Conservation (phyloP, 306 rosid genomes). For the Carpinus fangiana region DNA sequence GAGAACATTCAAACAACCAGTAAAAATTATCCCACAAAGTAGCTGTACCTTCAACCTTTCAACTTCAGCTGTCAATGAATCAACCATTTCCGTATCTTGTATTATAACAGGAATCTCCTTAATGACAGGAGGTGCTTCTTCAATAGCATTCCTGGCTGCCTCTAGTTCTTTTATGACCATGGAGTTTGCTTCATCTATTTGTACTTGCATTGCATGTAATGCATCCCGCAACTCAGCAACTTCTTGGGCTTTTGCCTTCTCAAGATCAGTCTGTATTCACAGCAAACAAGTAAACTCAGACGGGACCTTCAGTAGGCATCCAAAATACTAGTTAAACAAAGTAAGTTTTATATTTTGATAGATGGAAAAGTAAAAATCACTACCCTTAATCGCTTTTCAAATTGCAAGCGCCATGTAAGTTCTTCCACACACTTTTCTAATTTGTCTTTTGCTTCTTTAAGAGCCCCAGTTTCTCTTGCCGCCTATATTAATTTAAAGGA, state of each 20-base stretch:
- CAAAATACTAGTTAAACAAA: no score
- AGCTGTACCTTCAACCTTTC: conserved; percentile 73
- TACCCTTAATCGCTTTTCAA: conserved; percentile 86
- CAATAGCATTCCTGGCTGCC: conserved; percentile 74
- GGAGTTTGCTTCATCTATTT: conserved; percentile 91
- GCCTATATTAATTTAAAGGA: conserved; percentile 39
- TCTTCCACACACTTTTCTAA: conserved; percentile 93
- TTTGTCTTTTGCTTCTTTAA: conserved; percentile 90
- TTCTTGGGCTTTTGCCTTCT: conserved; percentile 93
- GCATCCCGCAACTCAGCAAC: conserved; percentile 68
- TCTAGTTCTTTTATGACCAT: conserved; percentile 79
- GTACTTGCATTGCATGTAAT: conserved; percentile 77
- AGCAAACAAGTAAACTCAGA: no score
- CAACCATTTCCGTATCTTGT: conserved; percentile 87
- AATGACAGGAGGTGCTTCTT: conserved; percentile 96
- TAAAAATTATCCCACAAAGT: background rate
- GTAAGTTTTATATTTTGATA: no score
- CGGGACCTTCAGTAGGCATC: no score
- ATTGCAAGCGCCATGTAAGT: conserved; percentile 77
- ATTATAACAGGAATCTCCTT: conserved; percentile 93
- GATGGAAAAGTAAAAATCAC: no score
- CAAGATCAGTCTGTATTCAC: conserved; percentile 80
- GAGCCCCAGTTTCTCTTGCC: conserved; percentile 88
- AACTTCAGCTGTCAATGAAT: conserved; percentile 72
- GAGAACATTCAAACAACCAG: background rate